Evolutionary conservation across 371 early-diverging fungal genomes (phyloP), one percentile per base, ranked within the genome.

Genomic region (Mortierella sp.): DNA sequence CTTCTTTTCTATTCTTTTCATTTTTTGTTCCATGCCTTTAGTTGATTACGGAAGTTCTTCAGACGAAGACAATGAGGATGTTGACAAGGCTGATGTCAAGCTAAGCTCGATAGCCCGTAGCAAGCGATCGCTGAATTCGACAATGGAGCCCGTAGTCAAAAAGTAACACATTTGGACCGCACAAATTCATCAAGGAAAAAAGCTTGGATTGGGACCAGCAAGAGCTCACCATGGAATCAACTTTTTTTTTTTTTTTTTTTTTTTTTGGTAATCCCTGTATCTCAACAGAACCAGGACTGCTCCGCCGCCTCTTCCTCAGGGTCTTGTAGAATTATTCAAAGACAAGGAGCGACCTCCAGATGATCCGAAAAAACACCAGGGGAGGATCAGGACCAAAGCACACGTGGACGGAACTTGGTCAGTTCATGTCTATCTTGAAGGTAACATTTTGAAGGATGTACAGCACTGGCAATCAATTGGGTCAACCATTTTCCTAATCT

Each of bases 341-440:
- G 80, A 79, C 19, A 61, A 70, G 21, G 80, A 79, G 37, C 57
- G 80, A 15, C 64, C 63, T 0, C 64, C 63, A 2, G 73, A 79
- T 47, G 59, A 79, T 21, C 73, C 80, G 5, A 64, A 57, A 18
- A 30, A 28, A 23, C 70, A 72, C 28, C 73, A 73, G 25, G 80
- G 80, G 12, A 64, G 73, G 11, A 26, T 57, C 0, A 25, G 80
- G 23, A 21, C 64, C 14, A 69, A 70, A 15, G 46, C 80, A 1
- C 80, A 79, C 47, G 45, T 79, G n/a, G 67, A 79, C 21, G 80
- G 80, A 7, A 65, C 69, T 16, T 79, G 80, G 80, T 68, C 80
- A 7, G 73, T 72, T 5, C 73, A 70, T 52, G 80, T 79, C 14
- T 79, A 72, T 57, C 64, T 79, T 7, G 72, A 73, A 28, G 67